Conservation (phyloP, 345 rosid genomes). For the Bruguiera parviflora region DNA sequence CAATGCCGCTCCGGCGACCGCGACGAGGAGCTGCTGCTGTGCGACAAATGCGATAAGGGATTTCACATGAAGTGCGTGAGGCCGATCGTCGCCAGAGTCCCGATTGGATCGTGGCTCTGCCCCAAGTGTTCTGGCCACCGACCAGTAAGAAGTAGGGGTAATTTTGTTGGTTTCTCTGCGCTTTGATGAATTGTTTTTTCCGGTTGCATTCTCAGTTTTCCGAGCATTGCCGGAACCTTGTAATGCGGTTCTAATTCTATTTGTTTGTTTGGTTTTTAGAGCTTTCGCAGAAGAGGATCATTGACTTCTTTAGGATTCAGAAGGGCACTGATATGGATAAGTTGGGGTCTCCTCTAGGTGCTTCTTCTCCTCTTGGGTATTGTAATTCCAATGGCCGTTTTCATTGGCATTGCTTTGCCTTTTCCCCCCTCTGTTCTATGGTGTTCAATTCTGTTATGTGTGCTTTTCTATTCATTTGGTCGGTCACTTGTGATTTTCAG, state of each 20-base stretch:
- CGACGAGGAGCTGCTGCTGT: slow-evolving; percentile 67
- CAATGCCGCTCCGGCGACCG: slow-evolving; percentile 69
- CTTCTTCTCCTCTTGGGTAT: background rate
- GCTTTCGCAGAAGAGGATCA: slow-evolving; percentile 78
- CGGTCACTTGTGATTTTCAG: slow-evolving; percentile 12
- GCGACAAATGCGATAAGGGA: slow-evolving; percentile 87
- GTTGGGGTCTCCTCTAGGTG: slow-evolving; percentile 53
- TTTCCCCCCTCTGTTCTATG: too few relatives aligned
- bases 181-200: background rate
- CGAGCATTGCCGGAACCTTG: background rate
- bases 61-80: slow-evolving; percentile 84
- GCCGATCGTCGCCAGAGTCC: slow-evolving; percentile 78
- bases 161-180: slow-evolving; percentile 10
- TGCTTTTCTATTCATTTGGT: background rate
- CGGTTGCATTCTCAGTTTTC: background rate
- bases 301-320: slow-evolving; percentile 75
- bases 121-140: slow-evolving; percentile 60
- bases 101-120: slow-evolving; percentile 81
- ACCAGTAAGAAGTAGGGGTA: slow-evolving; percentile 78
- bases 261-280: slow-evolving; percentile 32
- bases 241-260: slow-evolving; percentile 11
- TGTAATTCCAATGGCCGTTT: background rate
- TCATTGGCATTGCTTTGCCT: background rate
- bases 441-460: background rate
- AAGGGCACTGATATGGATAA: slow-evolving; percentile 34